These are phyloP conservation scores for Claviceps pusilla DNA, from an alignment of 2,329 filamentous ascomycete species.

Conservation along the genomic window DNA sequence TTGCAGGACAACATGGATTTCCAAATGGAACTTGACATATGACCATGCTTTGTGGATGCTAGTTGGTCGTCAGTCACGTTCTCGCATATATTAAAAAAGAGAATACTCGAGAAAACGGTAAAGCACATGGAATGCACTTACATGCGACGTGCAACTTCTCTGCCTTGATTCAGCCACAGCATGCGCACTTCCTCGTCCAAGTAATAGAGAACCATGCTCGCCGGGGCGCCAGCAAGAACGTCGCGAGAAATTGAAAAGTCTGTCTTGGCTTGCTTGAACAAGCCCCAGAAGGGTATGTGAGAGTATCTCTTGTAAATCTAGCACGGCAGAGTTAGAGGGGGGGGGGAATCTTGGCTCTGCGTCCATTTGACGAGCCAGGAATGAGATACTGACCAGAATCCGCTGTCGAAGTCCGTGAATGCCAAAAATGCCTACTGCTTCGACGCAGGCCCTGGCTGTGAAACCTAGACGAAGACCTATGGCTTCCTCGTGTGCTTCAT, in stretches of 20 bases:
- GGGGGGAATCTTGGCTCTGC: too few relatives aligned
- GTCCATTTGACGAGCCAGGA: background rate
- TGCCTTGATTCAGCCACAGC: slow-evolving; percentile 13
- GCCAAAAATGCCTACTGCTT: slow-evolving; percentile 35
- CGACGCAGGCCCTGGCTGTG: slow-evolving; percentile 19
- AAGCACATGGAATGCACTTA: slow-evolving; percentile 8
- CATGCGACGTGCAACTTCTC: slow-evolving; percentile 12
- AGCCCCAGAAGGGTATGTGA: slow-evolving; percentile 31
- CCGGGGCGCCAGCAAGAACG: slow-evolving; percentile 19
- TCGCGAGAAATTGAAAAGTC: slow-evolving; percentile 17
- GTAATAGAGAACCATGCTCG: slow-evolving; percentile 15
- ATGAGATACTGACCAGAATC: slow-evolving; percentile 29
- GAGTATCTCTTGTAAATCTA: slow-evolving; percentile 39
- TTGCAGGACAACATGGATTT: slow-evolving; percentile 38
- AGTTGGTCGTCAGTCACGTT: slow-evolving; percentile 5
- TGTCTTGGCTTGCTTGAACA: slow-evolving; percentile 17
- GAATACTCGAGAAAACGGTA: background rate
- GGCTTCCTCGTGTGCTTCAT: slow-evolving; percentile 32
- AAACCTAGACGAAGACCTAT: slow-evolving; percentile 26
- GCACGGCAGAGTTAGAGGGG: background rate
- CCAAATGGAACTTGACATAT: slow-evolving; percentile 34
- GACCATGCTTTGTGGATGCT: slow-evolving; percentile 21
- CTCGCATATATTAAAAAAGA: too few relatives aligned
- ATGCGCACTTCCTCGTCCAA: slow-evolving; percentile 13
- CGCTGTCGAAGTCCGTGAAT: slow-evolving; percentile 37